Conservation (phyloP, 2,329 filamentous ascomycete genomes). For the Ceratocystis cacaofunesta region DNA sequence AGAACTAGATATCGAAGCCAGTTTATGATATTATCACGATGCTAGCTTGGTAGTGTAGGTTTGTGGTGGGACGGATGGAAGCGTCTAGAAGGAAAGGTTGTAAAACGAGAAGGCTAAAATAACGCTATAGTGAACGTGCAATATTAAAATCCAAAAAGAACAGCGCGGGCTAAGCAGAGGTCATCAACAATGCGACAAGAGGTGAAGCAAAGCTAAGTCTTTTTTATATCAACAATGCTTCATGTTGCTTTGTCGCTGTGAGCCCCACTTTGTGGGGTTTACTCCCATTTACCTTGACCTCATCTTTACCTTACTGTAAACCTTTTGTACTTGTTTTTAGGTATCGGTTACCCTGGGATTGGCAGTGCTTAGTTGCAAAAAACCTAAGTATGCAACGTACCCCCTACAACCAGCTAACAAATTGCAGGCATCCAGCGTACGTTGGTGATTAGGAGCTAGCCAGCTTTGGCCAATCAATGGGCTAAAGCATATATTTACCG, state of each 20-base stretch:
- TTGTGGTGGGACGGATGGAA: not conserved
- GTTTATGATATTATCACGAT: not conserved
- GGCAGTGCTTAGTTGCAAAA: not conserved
- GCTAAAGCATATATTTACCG: not conserved
- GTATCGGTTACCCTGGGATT: not conserved
- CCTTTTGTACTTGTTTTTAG: not conserved
- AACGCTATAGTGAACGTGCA: not conserved
- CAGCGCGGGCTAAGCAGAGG: not conserved
- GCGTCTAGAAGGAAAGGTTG: not conserved
- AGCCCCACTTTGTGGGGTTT: not conserved
- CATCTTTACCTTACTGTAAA: not conserved
- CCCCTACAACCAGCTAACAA: not conserved
- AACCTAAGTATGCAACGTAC: not conserved
- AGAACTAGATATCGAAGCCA: not conserved
- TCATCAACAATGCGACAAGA: not conserved
- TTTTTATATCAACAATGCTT: slow-evolving; percentile 4
- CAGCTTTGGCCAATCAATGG: slow-evolving; percentile 14
- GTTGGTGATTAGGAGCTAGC: slow-evolving; percentile 3
- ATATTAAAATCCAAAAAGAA: not conserved
- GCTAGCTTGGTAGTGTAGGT: not conserved
- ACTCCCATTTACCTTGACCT: not conserved
- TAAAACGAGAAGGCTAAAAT: not conserved
- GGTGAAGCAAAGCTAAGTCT: not conserved
- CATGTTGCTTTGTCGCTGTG: not conserved
- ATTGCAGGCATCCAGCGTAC: slow-evolving; percentile 16